Conservation (phyloP, 148 eudicot species). For the Talinum fruticosum region DNA sequence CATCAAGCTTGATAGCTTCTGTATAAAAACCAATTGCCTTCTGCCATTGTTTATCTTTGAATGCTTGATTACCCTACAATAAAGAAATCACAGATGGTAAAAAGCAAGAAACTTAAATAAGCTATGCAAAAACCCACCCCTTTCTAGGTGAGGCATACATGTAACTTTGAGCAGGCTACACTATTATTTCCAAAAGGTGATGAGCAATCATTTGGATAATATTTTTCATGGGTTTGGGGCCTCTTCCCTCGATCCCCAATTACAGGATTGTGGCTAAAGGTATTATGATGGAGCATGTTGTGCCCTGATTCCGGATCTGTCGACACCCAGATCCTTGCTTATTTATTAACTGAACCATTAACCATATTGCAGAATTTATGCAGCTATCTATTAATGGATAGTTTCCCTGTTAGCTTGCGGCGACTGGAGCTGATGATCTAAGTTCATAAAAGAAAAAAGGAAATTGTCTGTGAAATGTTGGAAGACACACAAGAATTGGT, state of each 20-base stretch:
- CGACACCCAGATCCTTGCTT: background rate
- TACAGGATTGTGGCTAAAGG: background rate
- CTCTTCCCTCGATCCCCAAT: too few relatives aligned
- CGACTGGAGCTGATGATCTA: background rate
- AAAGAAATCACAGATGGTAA: background rate
- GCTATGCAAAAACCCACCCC: too few relatives aligned
- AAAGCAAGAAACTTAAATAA: background rate
- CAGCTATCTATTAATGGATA: background rate
- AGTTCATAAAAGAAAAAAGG: background rate
- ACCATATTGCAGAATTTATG: background rate
- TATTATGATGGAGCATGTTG: background rate
- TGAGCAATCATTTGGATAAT: background rate
- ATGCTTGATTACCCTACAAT: conserved; percentile 84
- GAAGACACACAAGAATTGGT: background rate
- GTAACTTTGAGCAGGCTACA: background rate
- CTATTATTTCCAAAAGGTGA: too few relatives aligned
- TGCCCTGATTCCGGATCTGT: background rate
- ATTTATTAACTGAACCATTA: background rate
- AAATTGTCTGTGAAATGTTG: background rate
- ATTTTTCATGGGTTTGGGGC: background rate
- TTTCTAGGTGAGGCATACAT: background rate
- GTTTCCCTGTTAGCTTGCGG: background rate
- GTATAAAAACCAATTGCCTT: conserved; percentile 71
- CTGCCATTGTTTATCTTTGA: conserved; percentile 76
- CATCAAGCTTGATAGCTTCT: conserved; percentile 82